Base-by-base conservation (phyloP, 768 basidiomycete genomes). In the Mycena indigotica region DNA sequence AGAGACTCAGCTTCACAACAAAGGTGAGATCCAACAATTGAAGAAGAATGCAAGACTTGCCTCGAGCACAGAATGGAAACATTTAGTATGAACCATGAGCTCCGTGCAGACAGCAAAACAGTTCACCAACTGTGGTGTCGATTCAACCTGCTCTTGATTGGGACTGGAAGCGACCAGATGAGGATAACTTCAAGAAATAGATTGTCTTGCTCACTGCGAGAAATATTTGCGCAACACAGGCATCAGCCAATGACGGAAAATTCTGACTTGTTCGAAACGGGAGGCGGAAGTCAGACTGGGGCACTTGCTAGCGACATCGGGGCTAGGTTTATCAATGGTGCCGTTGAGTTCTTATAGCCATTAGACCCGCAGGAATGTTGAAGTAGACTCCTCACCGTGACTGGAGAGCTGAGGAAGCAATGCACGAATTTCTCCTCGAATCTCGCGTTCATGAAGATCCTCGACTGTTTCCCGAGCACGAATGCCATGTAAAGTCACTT, bases 211-310 rank as follows among this genome's bases (percentile, higher is more conserved):
- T 56, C 63, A 89, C 89, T 72, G 76, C 8, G 73, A 57, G 13
- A 87, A 72, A 55, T 78, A 72, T 60, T 82, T 84, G 61, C 80
- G 80, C 39, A 89, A 76, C 24, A 84, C 74, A 3, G 91, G 91
- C n/a, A 90, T 68, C 28, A 93, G 74, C 91, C 91, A 93, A 48
- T 84, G 81, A 53, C 77, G 79, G 53, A 91, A 80, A 8, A 82
- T 82, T 63, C 86, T 78, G 32, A 89, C 83, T 72, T 92, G 89
- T 61, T 92, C 89, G 60, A 84, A 92, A 21, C 88, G 83, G 23
- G 88, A 78, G 2, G 88, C 85, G 3, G 70, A 70, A 28, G 84
- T 65, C 40, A 87, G 66, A 3, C 72, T 74, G 8, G 64, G 69
- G 67, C 86, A 89, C 25, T 70, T 73, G 16, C 67, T 61, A 13